Base-by-base conservation (phyloP, 73 alveolate species). In the Paramecium octaurelia region DNA sequence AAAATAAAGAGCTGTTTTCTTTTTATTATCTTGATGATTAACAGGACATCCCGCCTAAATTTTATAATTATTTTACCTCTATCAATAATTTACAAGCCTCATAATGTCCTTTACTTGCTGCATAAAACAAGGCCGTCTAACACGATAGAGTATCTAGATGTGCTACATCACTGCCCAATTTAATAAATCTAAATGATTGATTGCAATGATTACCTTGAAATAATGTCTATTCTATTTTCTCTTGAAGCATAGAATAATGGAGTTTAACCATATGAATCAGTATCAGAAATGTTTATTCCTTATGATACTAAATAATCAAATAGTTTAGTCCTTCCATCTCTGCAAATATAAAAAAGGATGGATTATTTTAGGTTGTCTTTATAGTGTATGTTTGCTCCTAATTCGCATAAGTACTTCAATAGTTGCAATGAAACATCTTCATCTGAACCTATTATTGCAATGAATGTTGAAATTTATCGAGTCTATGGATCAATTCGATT, bases 21-120 rank as follows among this genome's bases (percentile, higher is more conserved):
- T 92, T 36, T 83, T 86, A 60, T 93, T 88, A 93, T 97, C 99
- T 59, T 75, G 71, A 89, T 97, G 97, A 85, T 93, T 95, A 14
- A 94, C 94, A 29, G 95, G 92, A 69, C 96, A 94, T 8, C 99
- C 99, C 31, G 91, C 85, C 87, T 73, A 73, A 73, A 3, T 21
- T 12, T 36, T 36, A n/a, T 73, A 1, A 31, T 5, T 73, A n/a
- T 73, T 16, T 34, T 73, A 73, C 87, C 20, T 92, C 98, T 40
- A 97, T 83, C 94, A 96, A 92, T 21, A 93, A 68, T 87, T 77
- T 95, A 71, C 96, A 95, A 16, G 94, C 88, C 80, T 96, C 97
- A 12, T 88, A 58, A 88, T 97, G 96, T 70, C 99, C 99, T 80
- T 98, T 99, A 88, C 99, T 89, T 2, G 99, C 97, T 50, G 98